Evolutionary conservation across 2,329 filamentous ascomycete species (phyloP).

Genomic region (Cladophialophora exuberans): DNA sequence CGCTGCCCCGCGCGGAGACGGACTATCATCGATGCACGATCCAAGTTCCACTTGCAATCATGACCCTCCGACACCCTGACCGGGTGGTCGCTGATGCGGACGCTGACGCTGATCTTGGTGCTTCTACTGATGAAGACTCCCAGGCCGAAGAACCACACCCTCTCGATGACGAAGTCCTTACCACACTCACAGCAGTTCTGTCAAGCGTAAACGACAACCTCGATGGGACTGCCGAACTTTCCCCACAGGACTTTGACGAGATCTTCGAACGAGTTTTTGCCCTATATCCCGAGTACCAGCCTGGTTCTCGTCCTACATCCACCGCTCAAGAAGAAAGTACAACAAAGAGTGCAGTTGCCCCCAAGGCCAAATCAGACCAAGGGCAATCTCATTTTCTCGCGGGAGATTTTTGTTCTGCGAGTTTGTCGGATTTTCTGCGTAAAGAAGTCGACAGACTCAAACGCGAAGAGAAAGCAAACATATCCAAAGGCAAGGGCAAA

Average conservation of each 20-base stretch:
- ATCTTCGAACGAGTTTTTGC: no score
- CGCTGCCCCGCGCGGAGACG: not conserved
- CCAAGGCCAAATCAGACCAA: not conserved
- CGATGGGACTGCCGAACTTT: not conserved
- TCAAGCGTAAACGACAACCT: not conserved
- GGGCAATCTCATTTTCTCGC: slow-evolving; percentile 16
- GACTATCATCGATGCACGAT: not conserved
- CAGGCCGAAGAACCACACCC: not conserved
- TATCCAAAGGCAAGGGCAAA: slow-evolving; percentile 17
- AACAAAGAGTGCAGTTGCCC: not conserved
- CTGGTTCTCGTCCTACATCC: no score
- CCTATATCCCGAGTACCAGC: no score
- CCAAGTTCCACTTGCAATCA: not conserved
- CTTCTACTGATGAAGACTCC: not conserved
- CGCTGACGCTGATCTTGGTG: not conserved
- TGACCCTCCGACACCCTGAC: slow-evolving; percentile 20
- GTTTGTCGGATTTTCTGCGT: slow-evolving; percentile 24
- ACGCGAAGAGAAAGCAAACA: not conserved
- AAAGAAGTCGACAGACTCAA: slow-evolving; percentile 19
- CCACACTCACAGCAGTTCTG: not conserved
- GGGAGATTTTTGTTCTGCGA: slow-evolving; percentile 29
- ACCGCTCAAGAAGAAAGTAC: no score
- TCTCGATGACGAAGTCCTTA: not conserved
- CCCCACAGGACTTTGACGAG: no score
- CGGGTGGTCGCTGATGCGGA: slow-evolving; percentile 7